A percentile compares a stretch with the other conserved stretches of the same genome.
Conservation (phyloP, 75 land plant species). For the Picea glauca region DNA sequence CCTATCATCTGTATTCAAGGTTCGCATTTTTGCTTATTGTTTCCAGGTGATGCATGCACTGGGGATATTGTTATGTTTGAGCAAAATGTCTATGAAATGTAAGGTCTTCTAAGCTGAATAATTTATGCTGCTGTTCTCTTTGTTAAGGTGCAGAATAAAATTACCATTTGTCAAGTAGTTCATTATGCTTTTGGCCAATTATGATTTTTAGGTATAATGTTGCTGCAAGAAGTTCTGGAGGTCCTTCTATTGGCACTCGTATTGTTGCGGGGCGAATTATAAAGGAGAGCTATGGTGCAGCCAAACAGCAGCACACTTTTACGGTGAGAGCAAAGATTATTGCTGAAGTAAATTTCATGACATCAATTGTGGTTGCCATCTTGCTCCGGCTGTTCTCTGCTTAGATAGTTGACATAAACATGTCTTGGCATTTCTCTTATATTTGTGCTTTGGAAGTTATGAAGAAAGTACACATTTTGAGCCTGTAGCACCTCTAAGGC, state of each 20-base stretch:
- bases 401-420: no score
- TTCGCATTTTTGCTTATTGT: neutral
- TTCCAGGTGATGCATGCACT: conserved; percentile 79
- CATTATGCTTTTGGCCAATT: neutral
- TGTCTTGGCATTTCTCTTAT: no score
- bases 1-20: neutral
- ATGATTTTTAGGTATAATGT: conserved; percentile 43
- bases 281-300: conserved; percentile 87
- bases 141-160: neutral
- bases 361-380: neutral
- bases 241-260: conserved; percentile 66
- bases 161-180: no score
- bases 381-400: neutral
- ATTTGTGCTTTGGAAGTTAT: no score
- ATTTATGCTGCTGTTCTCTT: neutral
- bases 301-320: conserved; percentile 92
- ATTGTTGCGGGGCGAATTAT: conserved; percentile 77
- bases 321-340: conserved; percentile 40
- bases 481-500: neutral
- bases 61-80: conserved; percentile 87
- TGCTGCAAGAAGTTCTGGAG: conserved; percentile 55
- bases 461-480: no score
- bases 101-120: conserved; percentile 6
- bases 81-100: conserved; percentile 82
- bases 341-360: neutral